Evolutionary conservation across 2,329 filamentous ascomycete genomes (phyloP).

Genomic region (Monilinia laxa): DNA sequence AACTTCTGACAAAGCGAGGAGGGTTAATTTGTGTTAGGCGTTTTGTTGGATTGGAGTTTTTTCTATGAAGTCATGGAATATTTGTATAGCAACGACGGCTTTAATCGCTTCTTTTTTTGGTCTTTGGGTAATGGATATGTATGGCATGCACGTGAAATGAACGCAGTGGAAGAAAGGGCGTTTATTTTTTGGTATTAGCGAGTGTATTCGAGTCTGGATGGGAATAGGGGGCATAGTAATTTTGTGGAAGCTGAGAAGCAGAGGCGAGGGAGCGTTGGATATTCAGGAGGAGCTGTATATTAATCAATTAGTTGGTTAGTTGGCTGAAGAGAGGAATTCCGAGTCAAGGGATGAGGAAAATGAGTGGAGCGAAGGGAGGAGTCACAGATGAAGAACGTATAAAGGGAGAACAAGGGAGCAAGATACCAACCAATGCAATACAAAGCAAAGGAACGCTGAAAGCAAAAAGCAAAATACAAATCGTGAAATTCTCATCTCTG

Average conservation of each 20-base stretch:
- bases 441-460: neutral
- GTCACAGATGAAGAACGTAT: neutral
- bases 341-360: neutral
- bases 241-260: neutral
- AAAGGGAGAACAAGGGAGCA: neutral
- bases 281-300: neutral
- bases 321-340: neutral
- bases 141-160: neutral
- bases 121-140: neutral
- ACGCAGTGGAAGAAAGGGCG: neutral
- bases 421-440: neutral
- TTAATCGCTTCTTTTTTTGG: neutral
- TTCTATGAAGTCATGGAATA: slow-evolving; percentile 15
- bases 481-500: neutral
- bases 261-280: neutral
- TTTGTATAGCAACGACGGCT: slow-evolving; percentile 4
- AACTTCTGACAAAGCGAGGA: neutral
- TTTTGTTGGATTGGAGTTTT: slow-evolving; percentile 14
- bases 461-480: neutral
- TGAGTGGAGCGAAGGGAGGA: neutral
- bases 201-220: neutral
- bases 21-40: slow-evolving; percentile 21
- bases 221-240: neutral
- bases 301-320: neutral
- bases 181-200: neutral